These are phyloP conservation scores for Ascosphaera apis DNA, from an alignment of 2,329 filamentous ascomycete genomes.

Conservation along the genomic window DNA sequence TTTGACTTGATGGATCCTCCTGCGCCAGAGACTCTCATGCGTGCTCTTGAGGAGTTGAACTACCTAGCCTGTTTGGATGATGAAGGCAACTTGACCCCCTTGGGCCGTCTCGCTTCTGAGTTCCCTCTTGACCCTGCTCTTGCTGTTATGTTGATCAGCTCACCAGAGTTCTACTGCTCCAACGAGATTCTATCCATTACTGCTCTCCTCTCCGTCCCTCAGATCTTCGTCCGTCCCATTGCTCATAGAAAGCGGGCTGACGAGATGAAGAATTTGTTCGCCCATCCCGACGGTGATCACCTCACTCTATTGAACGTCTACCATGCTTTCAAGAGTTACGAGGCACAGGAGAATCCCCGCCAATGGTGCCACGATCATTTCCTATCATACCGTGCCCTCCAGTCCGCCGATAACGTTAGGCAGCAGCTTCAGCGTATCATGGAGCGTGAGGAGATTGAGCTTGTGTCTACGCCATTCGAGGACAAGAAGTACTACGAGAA, in stretches of 20 bases:
- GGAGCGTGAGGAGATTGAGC: slow-evolving; percentile 71
- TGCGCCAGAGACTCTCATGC: slow-evolving; percentile 94
- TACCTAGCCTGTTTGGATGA: slow-evolving; percentile 93
- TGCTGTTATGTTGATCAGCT: slow-evolving; percentile 94
- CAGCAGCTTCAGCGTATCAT: slow-evolving; percentile 85
- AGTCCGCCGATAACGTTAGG: slow-evolving; percentile 85
- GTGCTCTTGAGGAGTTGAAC: slow-evolving; percentile 89
- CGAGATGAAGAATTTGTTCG: slow-evolving; percentile 90
- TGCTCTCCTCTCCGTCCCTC: slow-evolving; percentile 76
- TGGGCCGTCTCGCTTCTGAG: slow-evolving; percentile 74
- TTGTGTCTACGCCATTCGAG: slow-evolving; percentile 72
- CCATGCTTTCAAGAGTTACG: slow-evolving; percentile 73
- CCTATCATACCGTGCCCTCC: slow-evolving; percentile 65
- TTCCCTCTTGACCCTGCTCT: slow-evolving; percentile 87
- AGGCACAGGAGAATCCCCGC: slow-evolving; percentile 49
- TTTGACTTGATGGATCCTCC: slow-evolving; percentile 98
- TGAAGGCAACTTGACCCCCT: slow-evolving; percentile 70
- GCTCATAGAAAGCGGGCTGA: slow-evolving; percentile 74
- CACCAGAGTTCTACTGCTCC: slow-evolving; percentile 94
- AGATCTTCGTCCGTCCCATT: slow-evolving; percentile 76
- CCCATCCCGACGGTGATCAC: slow-evolving; percentile 83
- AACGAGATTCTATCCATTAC: slow-evolving; percentile 96
- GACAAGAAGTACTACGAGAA: slow-evolving; percentile 98
- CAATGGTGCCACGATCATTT: slow-evolving; percentile 97
- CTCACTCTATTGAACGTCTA: slow-evolving; percentile 93